Evolutionary conservation across 2,329 filamentous ascomycete species (phyloP).

Genomic region (Cytospora piceae): DNA sequence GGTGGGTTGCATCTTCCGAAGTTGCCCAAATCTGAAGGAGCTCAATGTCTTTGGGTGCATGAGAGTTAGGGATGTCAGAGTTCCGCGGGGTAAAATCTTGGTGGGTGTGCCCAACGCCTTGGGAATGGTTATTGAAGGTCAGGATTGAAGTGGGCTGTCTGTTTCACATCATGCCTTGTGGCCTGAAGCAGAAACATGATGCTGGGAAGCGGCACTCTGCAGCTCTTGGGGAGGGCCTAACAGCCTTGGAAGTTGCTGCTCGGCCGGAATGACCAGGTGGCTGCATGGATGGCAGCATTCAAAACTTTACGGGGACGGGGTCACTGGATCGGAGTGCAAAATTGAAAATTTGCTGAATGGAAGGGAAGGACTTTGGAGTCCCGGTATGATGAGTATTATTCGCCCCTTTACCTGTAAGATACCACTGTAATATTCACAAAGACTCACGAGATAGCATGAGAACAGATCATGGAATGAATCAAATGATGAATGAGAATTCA

Average conservation of each 20-base stretch:
- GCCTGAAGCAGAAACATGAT: neutral
- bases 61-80: slow-evolving; percentile 58
- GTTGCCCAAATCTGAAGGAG: slow-evolving; percentile 63
- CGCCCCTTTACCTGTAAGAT: neutral
- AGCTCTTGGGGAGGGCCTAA: neutral
- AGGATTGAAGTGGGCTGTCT: slow-evolving; percentile 32
- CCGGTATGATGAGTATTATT: neutral
- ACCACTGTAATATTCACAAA: neutral
- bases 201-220: neutral
- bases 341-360: neutral
- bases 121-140: slow-evolving; percentile 63
- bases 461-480: neutral
- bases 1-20: slow-evolving; percentile 64
- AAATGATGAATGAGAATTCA: neutral
- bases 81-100: slow-evolving; percentile 59
- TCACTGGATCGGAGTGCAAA: neutral
- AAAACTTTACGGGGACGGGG: neutral
- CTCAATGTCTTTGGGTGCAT: slow-evolving; percentile 69
- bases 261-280: neutral
- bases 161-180: neutral
- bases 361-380: neutral
- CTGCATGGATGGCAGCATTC: neutral
- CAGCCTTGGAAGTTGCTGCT: neutral
- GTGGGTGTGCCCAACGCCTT: slow-evolving; percentile 62
- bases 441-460: neutral